These are phyloP conservation scores for Gossypium longicalyx DNA, from an alignment of 345 rosid genomes.

Conservation along the genomic window DNA sequence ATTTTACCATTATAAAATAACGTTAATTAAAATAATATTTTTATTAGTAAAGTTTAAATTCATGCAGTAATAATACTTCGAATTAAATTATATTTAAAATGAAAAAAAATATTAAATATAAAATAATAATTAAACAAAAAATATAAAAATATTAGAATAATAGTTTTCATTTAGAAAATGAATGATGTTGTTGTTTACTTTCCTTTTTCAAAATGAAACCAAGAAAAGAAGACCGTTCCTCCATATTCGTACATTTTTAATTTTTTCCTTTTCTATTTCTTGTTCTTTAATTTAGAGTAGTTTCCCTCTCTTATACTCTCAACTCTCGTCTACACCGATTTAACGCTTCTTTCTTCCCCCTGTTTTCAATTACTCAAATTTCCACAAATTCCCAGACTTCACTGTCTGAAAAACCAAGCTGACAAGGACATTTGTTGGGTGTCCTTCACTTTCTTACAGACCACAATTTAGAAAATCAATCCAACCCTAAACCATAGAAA, in stretches of 20 bases:
- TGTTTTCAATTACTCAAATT: not conserved
- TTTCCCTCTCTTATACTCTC: constrained; percentile 17
- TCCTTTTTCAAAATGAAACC: not conserved
- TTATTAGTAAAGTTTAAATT: no score
- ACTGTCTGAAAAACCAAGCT: constrained; percentile 29
- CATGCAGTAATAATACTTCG: no score
- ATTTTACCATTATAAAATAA: no score
- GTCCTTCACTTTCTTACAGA: not conserved
- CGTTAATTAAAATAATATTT: no score
- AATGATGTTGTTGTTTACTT: not conserved
- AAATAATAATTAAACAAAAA: no score
- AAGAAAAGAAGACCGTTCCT: constrained; percentile 67
- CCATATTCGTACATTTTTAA: constrained; percentile 31
- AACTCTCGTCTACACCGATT: not conserved
- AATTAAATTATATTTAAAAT: no score
- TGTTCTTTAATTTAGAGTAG: constrained; percentile 17
- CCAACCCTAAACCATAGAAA: not conserved
- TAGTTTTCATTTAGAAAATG: not conserved
- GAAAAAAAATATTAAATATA: no score
- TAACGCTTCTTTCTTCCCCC: not conserved
- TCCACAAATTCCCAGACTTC: constrained; percentile 13
- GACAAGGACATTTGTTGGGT: constrained; percentile 30
- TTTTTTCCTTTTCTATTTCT: not conserved
- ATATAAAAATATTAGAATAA: not conserved
- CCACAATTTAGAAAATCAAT: not conserved